phyloP scores from a whole-genome alignment of 2,329 filamentous ascomycete genomes.

The Thielaviopsis ethacetica region DNA sequence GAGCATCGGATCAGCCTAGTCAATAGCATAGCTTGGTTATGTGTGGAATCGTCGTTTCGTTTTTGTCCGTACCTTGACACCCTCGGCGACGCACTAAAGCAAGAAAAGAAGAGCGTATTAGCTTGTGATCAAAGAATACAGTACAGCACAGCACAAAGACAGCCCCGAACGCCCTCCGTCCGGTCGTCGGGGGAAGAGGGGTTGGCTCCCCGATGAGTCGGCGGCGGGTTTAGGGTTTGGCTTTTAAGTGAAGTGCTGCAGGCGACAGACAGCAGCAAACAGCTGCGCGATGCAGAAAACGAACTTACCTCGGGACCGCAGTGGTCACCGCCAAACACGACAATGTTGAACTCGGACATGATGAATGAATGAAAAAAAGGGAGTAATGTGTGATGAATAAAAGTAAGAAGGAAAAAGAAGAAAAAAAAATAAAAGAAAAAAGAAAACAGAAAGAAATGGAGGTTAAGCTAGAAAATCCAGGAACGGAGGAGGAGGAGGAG shows the following conservation, averaged over 20 bases:
- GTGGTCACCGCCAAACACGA: constrained; percentile 71
- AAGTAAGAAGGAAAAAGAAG: neutral
- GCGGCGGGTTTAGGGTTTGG: too few relatives aligned
- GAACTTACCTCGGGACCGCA: constrained; percentile 63
- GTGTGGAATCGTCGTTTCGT: neutral
- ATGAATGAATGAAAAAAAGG: constrained; percentile 13
- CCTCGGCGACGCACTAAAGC: constrained; percentile 60
- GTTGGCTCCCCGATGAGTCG: too few relatives aligned
- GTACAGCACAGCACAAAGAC: neutral
- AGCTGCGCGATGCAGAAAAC: neutral
- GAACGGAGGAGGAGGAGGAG: too few relatives aligned
- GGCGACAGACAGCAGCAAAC: neutral
- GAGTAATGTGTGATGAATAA: neutral
- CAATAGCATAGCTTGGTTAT: neutral
- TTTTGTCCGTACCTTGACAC: constrained; percentile 50
- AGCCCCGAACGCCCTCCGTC: neutral
- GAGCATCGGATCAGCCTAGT: neutral
- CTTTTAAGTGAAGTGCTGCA: neutral
- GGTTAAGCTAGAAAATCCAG: too few relatives aligned
- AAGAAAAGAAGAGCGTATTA: neutral
- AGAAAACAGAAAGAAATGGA: too few relatives aligned
- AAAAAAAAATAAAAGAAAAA: neutral
- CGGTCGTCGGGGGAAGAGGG: constrained; percentile 3
- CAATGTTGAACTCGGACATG: constrained; percentile 61
- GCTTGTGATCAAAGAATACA: neutral